A percentile compares a stretch with the other conserved stretches of the same genome.
phyloP scores from a whole-genome alignment of 2,329 filamentous ascomycete species.

The Coniella lustricola region DNA sequence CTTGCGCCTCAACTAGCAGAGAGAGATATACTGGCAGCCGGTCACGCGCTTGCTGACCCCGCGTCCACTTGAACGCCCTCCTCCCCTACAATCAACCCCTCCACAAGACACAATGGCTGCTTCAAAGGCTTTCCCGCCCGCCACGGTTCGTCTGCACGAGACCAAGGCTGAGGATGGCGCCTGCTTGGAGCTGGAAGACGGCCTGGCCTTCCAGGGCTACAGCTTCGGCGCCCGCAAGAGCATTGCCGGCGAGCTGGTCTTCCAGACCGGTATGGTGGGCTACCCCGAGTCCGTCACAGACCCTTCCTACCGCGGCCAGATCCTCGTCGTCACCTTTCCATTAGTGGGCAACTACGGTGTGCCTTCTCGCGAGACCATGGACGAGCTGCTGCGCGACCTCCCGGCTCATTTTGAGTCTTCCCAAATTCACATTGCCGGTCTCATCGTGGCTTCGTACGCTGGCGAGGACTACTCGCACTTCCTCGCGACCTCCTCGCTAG shows the following conservation, averaged over 20 bases:
- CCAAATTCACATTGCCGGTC: slow-evolving; percentile 87
- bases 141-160: slow-evolving; percentile 52
- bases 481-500: slow-evolving; percentile 82
- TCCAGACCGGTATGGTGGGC: slow-evolving; percentile 98
- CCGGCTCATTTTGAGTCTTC: slow-evolving; percentile 90
- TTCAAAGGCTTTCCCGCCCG: slow-evolving; percentile 42
- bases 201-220: slow-evolving; percentile 83
- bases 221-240: slow-evolving; percentile 96
- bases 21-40: slow-evolving; percentile 4
- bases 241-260: slow-evolving; percentile 93
- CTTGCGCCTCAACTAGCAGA: slow-evolving; percentile 7
- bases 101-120: slow-evolving; percentile 26
- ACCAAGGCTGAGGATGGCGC: slow-evolving; percentile 55
- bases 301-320: slow-evolving; percentile 84
- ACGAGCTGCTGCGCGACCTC: slow-evolving; percentile 76
- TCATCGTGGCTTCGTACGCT: slow-evolving; percentile 85
- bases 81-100: neutral
- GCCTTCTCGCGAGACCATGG: slow-evolving; percentile 75
- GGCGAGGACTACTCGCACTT: slow-evolving; percentile 95
- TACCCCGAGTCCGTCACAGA: slow-evolving; percentile 92
- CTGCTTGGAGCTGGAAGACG: slow-evolving; percentile 89
- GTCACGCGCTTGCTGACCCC: slow-evolving; percentile 3
- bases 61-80: neutral
- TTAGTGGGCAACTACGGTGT: slow-evolving; percentile 97
- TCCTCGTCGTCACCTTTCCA: slow-evolving; percentile 93